These are phyloP conservation scores for Ophiocordyceps camponoti-leonardi DNA, from an alignment of 2,329 filamentous ascomycete genomes.

Conservation along the genomic window DNA sequence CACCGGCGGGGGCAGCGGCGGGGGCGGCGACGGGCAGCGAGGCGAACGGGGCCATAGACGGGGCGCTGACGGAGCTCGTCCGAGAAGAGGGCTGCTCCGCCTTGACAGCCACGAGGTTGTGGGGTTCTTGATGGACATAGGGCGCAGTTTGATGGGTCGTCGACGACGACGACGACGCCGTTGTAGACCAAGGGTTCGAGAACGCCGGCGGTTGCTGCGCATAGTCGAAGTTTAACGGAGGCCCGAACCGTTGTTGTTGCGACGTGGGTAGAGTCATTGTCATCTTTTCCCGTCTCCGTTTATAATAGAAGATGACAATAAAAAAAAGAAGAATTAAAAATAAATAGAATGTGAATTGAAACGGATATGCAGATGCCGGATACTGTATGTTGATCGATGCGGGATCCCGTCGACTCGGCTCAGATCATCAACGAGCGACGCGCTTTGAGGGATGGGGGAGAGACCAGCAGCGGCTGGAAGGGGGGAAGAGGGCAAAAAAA, in stretches of 20 bases:
- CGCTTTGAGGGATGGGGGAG: too few species aligned
- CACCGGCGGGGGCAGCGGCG: constrained; percentile 56
- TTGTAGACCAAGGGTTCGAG: constrained; percentile 56
- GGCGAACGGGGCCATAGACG: constrained; percentile 51
- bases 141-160: constrained; percentile 31
- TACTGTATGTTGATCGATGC: constrained; percentile 33
- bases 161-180: constrained; percentile 41
- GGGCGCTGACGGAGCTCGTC: constrained; percentile 38
- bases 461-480: too few species aligned
- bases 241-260: constrained; percentile 57
- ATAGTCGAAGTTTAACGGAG: constrained; percentile 64
- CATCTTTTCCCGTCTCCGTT: constrained; percentile 30
- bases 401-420: constrained; percentile 26
- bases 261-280: constrained; percentile 90
- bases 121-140: constrained; percentile 32
- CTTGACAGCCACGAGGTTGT: constrained; percentile 34
- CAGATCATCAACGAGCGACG: constrained; percentile 6
- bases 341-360: too few species aligned
- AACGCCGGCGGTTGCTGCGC: constrained; percentile 50
- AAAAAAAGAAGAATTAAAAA: too few species aligned
- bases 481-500: constrained; percentile 15
- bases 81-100: constrained; percentile 28
- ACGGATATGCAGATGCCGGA: background rate
- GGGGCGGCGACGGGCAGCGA: constrained; percentile 55
- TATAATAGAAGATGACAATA: too few species aligned